Conservation (phyloP, 768 basidiomycete species). For the Tricholoma sp. region DNA sequence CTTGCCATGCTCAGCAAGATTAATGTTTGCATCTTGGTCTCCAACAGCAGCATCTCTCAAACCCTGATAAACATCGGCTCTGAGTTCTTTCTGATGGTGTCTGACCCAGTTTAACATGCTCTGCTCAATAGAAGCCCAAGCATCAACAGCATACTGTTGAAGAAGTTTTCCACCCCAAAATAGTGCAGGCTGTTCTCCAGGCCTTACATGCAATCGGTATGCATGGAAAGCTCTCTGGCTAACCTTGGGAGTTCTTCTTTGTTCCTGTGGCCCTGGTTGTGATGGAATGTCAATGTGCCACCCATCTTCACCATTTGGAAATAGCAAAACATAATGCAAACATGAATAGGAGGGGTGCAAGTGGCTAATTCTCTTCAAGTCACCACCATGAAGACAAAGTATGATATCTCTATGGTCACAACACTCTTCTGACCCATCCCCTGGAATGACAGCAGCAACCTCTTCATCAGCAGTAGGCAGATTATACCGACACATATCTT, state of each 20-base stretch:
- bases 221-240: slow-evolving; percentile 17
- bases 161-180: slow-evolving; percentile 35
- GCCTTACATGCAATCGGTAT: slow-evolving; percentile 26
- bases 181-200: slow-evolving; percentile 18
- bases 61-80: slow-evolving; percentile 31
- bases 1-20: slow-evolving; percentile 11
- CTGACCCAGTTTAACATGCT: slow-evolving; percentile 26
- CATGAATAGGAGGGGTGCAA: slow-evolving; percentile 26
- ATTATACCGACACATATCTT: slow-evolving; percentile 32
- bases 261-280: neutral
- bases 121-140: slow-evolving; percentile 41
- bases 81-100: slow-evolving; percentile 29
- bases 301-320: slow-evolving; percentile 28
- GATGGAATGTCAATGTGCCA: slow-evolving; percentile 26
- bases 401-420: slow-evolving; percentile 24
- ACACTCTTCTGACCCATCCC: slow-evolving; percentile 15
- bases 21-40: slow-evolving; percentile 6
- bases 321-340: slow-evolving; percentile 24
- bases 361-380: slow-evolving; percentile 25
- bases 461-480: slow-evolving; percentile 31
- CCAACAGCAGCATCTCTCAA: slow-evolving; percentile 17
- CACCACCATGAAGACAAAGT: slow-evolving; percentile 11
- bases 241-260: slow-evolving; percentile 6
- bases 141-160: slow-evolving; percentile 41
- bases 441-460: slow-evolving; percentile 33